Evolutionary conservation across 139 green algal genomes (phyloP), one percentile per base, ranked within the genome.

Genomic region (Chlorella ohadii): DNA sequence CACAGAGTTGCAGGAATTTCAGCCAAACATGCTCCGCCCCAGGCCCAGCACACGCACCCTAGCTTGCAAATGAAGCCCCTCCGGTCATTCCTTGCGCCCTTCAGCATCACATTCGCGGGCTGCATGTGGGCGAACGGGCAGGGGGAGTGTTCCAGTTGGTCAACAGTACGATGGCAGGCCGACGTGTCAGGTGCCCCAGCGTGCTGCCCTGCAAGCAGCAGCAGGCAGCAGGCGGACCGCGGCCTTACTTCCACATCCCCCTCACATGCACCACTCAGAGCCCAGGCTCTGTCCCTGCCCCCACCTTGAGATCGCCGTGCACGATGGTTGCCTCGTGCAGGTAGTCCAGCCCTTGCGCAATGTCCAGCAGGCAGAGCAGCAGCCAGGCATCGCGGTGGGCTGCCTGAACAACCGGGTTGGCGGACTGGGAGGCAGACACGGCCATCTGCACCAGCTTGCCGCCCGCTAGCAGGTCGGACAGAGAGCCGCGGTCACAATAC

Each of bases 71-170:
- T 89, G 78, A 94, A 95, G 66, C 93, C 91, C 20, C 93, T 82
- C 1, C 88, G 65, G 74, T 94, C 92, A 27, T 86, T 91, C 51
- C 65, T 65, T 7, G 71, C 87, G 61, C 80, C 88, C 72, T 91
- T 93, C 25, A 95, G 88, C 88, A 96, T 84, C 83, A 96, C 94
- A 63, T 96, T 96, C n/a, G 84, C 87, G n/a, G 89, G 85, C 87
- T 59, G 51, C 51, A 59, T 55, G 6, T 6, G 44, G 6, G 44
- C 11, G 44, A 6, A 55, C 7, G 51, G 51, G 51, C 51, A 59
- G 51, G 51, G 51, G 51, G n/a, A n/a, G n/a, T n/a, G n/a, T n/a
- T n/a, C n/a, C n/a, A n/a, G n/a, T n/a, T n/a, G n/a, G n/a, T n/a
- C n/a, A n/a, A n/a, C n/a, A n/a, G n/a, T n/a, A n/a, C n/a, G n/a